Base-by-base conservation (phyloP, 1,284 basidiomycete genomes). In the Chiua sp. region DNA sequence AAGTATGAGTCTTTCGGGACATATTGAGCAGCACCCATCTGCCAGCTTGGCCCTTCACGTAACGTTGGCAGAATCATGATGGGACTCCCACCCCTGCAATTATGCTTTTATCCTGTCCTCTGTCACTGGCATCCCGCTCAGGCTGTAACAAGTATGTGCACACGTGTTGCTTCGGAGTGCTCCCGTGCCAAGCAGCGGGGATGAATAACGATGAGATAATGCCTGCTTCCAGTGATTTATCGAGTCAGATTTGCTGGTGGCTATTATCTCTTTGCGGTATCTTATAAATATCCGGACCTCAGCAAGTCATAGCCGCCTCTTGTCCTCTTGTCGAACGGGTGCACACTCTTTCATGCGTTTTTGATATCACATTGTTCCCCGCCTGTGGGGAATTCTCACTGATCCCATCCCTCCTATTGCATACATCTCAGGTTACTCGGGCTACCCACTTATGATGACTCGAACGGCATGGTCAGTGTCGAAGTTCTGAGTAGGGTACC, bases 251-350 rank as follows among this genome's bases (percentile, higher is more conserved):
- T 61, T 59, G 35, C 55, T 39, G 55, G 53, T 51, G 37, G 37
- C 32, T 20, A 20, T 20, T 44, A 42, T 61, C 60, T 68, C 59
- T 63, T 59, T 58, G 46, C 53, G 55, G 54, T 53, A 13, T 70
- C 48, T 59, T 72, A 68, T 68, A 69, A 72, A 68, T 52, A 67
- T 56, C 42, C 56, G 47, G 26, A 51, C 65, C 47, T 63, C 46
- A 39, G 50, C 18, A 47, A 16, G 23, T 20, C 33, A 22, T 42
- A 54, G 60, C 22, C 53, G 47, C 47, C 51, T 52, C 33, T 57
- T 44, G 42, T 54, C 37, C 52, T 46, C 59, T 30, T 30, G 44
- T 62, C 52, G 20, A 44, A n/a, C 39, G 20, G 57, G 42, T 30
- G 32, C 37, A 23, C 51, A 37, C 56, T 50, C 60, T 65, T 63